phyloP scores from a whole-genome alignment of 495 filamentous ascomycete species.

The Pseudotulostoma volvatum region DNA sequence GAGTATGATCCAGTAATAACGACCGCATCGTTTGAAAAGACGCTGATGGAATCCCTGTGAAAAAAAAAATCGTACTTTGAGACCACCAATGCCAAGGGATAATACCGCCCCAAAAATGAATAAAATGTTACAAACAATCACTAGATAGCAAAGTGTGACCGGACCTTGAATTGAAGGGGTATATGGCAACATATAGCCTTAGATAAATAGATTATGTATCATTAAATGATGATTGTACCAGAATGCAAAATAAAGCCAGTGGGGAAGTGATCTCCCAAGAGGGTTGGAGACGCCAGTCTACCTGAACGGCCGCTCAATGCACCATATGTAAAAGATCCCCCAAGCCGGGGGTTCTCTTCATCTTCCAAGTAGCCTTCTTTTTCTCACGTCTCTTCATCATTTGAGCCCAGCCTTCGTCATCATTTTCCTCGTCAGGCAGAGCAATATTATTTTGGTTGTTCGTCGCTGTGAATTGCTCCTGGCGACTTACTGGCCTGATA shows the following conservation, averaged over 20 bases:
- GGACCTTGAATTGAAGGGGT: background rate
- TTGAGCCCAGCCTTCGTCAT: conserved; percentile 73
- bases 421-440: conserved; percentile 46
- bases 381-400: conserved; percentile 75
- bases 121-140: background rate
- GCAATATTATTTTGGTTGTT: conserved; percentile 10
- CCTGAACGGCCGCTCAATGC: conserved; percentile 13
- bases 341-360: conserved; percentile 39
- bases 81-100: background rate
- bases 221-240: too few species aligned
- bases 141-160: too few species aligned
- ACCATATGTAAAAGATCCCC: conserved; percentile 29
- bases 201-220: background rate
- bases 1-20: background rate
- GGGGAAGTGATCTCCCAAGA: background rate
- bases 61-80: background rate
- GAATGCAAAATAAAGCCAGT: background rate
- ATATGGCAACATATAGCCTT: background rate
- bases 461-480: conserved; percentile 16
- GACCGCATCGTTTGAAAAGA: too few species aligned
- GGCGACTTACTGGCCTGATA: conserved; percentile 18
- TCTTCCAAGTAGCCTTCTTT: conserved; percentile 58
- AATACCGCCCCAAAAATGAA: background rate
- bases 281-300: background rate
- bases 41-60: too few species aligned